These are phyloP conservation scores for Pythium brassicae DNA, from an alignment of 352 stramenopile genomes.

Conservation along the genomic window DNA sequence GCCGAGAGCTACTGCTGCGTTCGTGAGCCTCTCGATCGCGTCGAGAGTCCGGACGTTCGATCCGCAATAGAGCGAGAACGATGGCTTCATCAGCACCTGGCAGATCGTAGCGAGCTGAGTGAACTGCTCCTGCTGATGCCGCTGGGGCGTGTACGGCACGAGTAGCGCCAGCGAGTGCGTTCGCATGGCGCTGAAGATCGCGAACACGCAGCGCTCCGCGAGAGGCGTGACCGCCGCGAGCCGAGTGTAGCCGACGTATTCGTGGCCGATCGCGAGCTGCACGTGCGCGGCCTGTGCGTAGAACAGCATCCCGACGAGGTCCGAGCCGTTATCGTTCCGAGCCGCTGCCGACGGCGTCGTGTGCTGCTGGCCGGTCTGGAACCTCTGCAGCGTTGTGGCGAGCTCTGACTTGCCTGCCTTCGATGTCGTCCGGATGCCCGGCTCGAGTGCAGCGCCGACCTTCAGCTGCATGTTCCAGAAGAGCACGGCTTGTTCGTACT, in stretches of 20 bases:
- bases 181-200: conserved; percentile 37
- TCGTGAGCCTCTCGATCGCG: conserved; percentile 1
- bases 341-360: not conserved
- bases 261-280: conserved; percentile 36
- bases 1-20: conserved; percentile 1
- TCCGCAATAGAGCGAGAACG: conserved; percentile 4
- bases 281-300: conserved; percentile 31
- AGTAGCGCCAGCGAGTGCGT: conserved; percentile 24
- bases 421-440: not conserved
- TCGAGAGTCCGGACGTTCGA: conserved; percentile 1
- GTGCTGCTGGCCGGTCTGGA: conserved; percentile 6
- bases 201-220: conserved; percentile 46
- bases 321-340: not conserved
- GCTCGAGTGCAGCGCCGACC: conserved; percentile 10
- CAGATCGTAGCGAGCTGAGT: conserved; percentile 19
- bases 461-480: conserved; percentile 47
- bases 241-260: conserved; percentile 37
- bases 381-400: not conserved
- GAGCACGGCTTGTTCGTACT: conserved; percentile 22
- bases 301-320: conserved; percentile 11
- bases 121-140: conserved; percentile 4
- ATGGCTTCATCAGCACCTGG: conserved; percentile 24
- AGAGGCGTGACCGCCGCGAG: conserved; percentile 36
- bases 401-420: conserved; percentile 2
- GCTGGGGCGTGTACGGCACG: conserved; percentile 14